Conservation (phyloP, 257 asterid species). For the Solanum rostratum region DNA sequence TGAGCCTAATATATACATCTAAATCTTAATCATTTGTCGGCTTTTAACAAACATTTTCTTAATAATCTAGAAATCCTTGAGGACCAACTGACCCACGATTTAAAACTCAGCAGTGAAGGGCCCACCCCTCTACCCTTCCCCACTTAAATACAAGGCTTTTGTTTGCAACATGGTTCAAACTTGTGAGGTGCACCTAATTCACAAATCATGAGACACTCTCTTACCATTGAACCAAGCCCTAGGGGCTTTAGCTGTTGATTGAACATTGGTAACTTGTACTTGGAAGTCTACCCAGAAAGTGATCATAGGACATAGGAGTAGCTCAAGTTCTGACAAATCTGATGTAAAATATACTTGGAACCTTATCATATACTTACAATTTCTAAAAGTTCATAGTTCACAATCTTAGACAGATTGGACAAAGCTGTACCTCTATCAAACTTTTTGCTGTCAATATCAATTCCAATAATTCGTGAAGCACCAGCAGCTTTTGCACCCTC, state of each 20-base stretch:
- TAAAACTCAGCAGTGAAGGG: not conserved
- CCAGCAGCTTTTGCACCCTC: slow-evolving; percentile 99
- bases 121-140: not conserved
- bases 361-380: not conserved
- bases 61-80: not conserved
- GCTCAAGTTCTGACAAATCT: not conserved
- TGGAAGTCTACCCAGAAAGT: not conserved
- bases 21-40: not conserved
- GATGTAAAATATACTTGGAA: not conserved
- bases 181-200: not conserved
- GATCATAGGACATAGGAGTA: not conserved
- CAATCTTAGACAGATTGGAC: not conserved
- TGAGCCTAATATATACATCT: not conserved
- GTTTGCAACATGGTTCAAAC: not conserved
- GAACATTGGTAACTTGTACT: not conserved
- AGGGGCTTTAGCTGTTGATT: not conserved
- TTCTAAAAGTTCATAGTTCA: not conserved
- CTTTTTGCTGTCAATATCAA: slow-evolving; percentile 83
- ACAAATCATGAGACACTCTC: not conserved
- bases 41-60: not conserved
- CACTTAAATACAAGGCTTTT: not conserved
- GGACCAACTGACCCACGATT: not conserved
- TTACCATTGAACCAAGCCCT: not conserved
- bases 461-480: slow-evolving; percentile 90
- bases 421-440: slow-evolving; percentile 48